Conservation (phyloP, 2,329 filamentous ascomycete species). For the Claviceps paspali region DNA sequence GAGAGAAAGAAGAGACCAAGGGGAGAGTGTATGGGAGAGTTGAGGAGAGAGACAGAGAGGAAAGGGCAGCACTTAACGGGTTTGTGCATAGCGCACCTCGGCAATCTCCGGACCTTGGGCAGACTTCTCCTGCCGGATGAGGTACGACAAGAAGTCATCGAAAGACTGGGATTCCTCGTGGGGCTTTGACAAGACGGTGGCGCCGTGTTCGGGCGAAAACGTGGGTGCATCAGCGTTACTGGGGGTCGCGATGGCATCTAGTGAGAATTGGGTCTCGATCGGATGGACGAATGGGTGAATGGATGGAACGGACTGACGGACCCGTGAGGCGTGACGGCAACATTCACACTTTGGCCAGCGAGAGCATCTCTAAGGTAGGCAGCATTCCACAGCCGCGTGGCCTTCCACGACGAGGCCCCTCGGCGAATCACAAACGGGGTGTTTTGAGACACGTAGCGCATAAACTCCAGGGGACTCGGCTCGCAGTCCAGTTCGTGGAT, state of each 20-base stretch:
- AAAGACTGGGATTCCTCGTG: constrained; percentile 52
- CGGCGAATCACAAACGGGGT: constrained; percentile 57
- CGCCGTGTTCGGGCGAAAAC: constrained; percentile 10
- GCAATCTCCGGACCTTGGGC: constrained; percentile 13
- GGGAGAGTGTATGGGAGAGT: too few relatives aligned
- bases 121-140: constrained; percentile 40
- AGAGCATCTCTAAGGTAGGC: constrained; percentile 42
- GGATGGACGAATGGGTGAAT: background rate
- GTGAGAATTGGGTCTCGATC: background rate
- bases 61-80: constrained; percentile 34
- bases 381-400: constrained; percentile 46
- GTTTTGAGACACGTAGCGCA: constrained; percentile 61
- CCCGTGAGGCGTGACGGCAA: constrained; percentile 63
- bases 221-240: constrained; percentile 25
- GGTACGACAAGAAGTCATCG: constrained; percentile 41
- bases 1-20: too few relatives aligned
- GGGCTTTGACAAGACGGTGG: constrained; percentile 52
- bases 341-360: constrained; percentile 45
- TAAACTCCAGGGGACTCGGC: constrained; percentile 64
- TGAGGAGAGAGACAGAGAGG: background rate
- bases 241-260: background rate
- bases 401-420: constrained; percentile 48
- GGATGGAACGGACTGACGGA: constrained; percentile 13
- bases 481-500: constrained; percentile 48
- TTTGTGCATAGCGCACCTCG: constrained; percentile 59